Conservation (phyloP, 2,329 filamentous ascomycete species). For the Cryphonectria nitschkei region DNA sequence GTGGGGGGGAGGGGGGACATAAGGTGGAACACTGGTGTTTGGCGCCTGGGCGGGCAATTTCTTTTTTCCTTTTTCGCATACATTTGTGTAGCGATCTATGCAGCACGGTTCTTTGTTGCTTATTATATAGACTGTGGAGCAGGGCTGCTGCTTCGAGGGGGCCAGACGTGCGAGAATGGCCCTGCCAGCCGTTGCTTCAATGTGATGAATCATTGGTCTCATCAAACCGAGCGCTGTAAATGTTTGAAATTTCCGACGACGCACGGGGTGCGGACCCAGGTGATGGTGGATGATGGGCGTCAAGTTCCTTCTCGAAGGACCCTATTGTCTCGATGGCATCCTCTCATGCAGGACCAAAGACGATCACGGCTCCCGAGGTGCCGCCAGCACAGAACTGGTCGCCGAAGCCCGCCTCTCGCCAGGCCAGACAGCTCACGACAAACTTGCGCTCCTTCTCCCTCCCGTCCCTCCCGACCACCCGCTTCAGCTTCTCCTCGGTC, state of each 20-base stretch:
- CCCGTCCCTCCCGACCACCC: conserved; percentile 61
- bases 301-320: not conserved
- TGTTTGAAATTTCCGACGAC: not conserved
- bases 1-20: not conserved
- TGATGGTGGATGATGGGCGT: not conserved
- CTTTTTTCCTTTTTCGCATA: not conserved
- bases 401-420: conserved; percentile 65
- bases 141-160: not conserved
- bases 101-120: not conserved
- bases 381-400: conserved; percentile 68
- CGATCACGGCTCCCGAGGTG: conserved; percentile 67
- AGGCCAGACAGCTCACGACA: conserved; percentile 64
- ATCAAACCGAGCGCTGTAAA: not conserved
- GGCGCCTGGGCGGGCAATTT: conserved; percentile 22
- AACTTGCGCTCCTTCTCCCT: conserved; percentile 63
- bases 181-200: not conserved
- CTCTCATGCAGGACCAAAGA: conserved; percentile 50
- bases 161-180: not conserved
- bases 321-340: not conserved
- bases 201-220: not conserved
- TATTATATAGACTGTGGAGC: not conserved
- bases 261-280: not conserved
- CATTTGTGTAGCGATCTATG: not conserved
- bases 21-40: conserved; percentile 24
- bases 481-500: conserved; percentile 50